These are phyloP conservation scores for Quaeritorhiza haematococci DNA, from an alignment of 371 early-diverging fungal genomes.

Conservation along the genomic window DNA sequence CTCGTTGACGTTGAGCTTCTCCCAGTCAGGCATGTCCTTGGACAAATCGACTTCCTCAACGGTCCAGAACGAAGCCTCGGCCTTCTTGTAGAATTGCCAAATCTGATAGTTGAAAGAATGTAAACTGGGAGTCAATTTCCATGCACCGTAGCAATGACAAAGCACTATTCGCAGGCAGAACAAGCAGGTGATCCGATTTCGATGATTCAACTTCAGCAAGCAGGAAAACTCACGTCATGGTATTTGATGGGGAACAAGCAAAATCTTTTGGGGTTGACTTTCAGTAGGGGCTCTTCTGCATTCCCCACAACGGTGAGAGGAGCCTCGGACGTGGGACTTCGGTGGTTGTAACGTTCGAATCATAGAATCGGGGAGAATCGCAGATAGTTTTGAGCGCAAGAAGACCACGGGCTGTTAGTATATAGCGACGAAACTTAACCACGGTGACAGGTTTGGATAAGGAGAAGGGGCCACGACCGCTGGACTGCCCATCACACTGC, in stretches of 20 bases:
- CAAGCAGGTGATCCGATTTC: background rate
- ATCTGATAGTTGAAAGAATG: slow-evolving; percentile 46
- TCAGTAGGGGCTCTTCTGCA: slow-evolving; percentile 52
- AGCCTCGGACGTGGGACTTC: too few species aligned
- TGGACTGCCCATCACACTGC: too few species aligned
- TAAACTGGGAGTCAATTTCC: slow-evolving; percentile 88
- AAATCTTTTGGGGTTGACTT: slow-evolving; percentile 78
- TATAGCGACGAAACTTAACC: too few species aligned
- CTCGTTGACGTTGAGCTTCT: slow-evolving; percentile 88
- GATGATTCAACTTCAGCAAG: background rate
- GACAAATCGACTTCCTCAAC: slow-evolving; percentile 98
- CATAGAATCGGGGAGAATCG: too few species aligned
- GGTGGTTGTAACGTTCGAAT: too few species aligned
- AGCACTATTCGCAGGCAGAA: background rate
- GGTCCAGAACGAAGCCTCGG: slow-evolving; percentile 98
- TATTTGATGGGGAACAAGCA: slow-evolving; percentile 95
- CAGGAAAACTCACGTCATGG: slow-evolving; percentile 62
- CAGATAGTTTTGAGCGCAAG: too few species aligned
- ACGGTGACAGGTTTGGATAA: too few species aligned
- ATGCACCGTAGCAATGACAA: slow-evolving; percentile 62
- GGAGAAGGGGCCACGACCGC: too few species aligned
- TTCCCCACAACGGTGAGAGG: background rate
- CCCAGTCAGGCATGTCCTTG: slow-evolving; percentile 95
- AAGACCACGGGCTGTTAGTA: too few species aligned
- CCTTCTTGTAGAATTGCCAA: slow-evolving; percentile 99